Evolutionary conservation across 148 eudicot genomes (phyloP).

Genomic region (Camellia lanceoleosa): DNA sequence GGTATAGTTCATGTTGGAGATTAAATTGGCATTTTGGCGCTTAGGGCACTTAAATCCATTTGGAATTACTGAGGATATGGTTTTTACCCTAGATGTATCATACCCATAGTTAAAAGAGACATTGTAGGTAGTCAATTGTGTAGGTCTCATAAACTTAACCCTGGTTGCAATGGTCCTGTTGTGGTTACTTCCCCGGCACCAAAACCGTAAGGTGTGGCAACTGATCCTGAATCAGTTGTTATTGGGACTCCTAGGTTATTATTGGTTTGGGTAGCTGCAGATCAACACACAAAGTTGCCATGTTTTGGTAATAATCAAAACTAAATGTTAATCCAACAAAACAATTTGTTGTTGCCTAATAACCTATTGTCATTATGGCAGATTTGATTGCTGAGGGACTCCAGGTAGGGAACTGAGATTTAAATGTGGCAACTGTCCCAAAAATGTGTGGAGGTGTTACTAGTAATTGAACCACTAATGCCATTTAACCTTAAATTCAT

Average conservation of each 20-base stretch:
- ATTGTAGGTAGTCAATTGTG: conserved; percentile 45
- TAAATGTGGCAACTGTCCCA: conserved; percentile 57
- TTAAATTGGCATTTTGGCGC: conserved; percentile 31
- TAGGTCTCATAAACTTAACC: conserved; percentile 53
- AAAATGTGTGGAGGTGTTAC: conserved; percentile 48
- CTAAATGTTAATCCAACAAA: neutral
- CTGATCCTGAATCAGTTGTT: conserved; percentile 37
- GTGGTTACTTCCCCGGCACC: conserved; percentile 74
- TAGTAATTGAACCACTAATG: too few relatives aligned
- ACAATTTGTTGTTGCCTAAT: neutral
- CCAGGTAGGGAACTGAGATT: conserved; percentile 60
- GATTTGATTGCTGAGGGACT: conserved; percentile 67
- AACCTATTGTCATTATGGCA: conserved; percentile 82
- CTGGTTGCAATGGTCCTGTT: conserved; percentile 51
- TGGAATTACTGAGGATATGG: conserved; percentile 38
- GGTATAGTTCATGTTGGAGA: conserved; percentile 65
- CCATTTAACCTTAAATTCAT: too few relatives aligned
- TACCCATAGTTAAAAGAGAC: conserved; percentile 66
- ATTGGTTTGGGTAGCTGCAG: conserved; percentile 58
- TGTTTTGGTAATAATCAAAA: neutral
- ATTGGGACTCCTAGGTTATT: conserved; percentile 46
- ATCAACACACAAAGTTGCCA: neutral
- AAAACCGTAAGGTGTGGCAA: conserved; percentile 62
- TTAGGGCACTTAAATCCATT: conserved; percentile 47
- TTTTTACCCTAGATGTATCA: conserved; percentile 38